Evolutionary conservation across 805 yeast genomes (phyloP), one percentile per base, ranked within the genome.

Genomic region (Yueomyces sp.): DNA sequence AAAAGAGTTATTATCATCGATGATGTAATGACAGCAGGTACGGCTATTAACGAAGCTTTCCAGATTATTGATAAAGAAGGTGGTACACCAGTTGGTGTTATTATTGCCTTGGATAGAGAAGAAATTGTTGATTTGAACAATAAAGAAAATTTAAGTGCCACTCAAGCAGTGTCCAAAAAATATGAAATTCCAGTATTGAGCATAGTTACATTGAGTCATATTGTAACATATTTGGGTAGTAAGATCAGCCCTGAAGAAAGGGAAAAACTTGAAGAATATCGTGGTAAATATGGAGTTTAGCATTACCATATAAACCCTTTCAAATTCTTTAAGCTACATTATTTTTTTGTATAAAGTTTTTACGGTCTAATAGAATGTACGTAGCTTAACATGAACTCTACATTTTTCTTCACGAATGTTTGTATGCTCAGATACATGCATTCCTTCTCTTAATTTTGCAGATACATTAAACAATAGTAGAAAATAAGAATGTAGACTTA

Each of bases 1-100:
- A 82, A 88, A 63, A 73, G 73, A 47, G 76, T 90, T 28, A 68
- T 92, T 55, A 85, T 92, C 55, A 86, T 90, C 48, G 98, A 92
- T 63, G 98, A 90, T 57, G 96, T 92, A 38, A 88, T 90, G 80
- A 90, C 97, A 47, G 97, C 97, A 1, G 98, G 98, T 37, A 92
- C 97, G 46, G 97, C 98, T 41, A 87, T 88, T 60, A 83, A 83
- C 54, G 97, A 92, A 66, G 96, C 97, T 0, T 83, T 85, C 55
- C 77, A 73, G 41, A 82, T 92, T 55, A 86, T 92, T 53, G 64
- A 56, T 4, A 65, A 66, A 28, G 90, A 79, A 51, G 68, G 74
- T 34, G 98, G 96, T 41, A 56, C 66, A 11, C 81, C 86, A 27
- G 84, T 79, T 40, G 97, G 94, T 6, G 76, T 86, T 45, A 80